Conservation (phyloP, 73 alveolate species). For the Tetrahymena thermophila region DNA sequence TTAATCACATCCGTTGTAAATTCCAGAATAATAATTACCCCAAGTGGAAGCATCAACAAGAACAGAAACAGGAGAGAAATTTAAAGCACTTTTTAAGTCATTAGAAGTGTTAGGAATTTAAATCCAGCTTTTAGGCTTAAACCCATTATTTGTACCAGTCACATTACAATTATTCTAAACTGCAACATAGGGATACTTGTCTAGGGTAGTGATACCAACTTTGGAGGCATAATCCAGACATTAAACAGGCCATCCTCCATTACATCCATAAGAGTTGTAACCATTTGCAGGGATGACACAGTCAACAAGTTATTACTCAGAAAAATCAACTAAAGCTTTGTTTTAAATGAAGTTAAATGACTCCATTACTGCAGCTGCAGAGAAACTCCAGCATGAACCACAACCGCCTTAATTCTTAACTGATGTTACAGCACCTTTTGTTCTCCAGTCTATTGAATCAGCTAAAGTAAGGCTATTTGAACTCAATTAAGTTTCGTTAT, state of each 20-base stretch:
- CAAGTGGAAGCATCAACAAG: neutral
- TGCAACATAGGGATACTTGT: slow-evolving; percentile 34
- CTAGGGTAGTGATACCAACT: slow-evolving; percentile 14
- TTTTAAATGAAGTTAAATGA: slow-evolving; percentile 44
- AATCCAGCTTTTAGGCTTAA: neutral
- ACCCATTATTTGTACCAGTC: neutral
- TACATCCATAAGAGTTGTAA: slow-evolving; percentile 37
- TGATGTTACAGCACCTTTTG: slow-evolving; percentile 45
- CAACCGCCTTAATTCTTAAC: slow-evolving; percentile 71
- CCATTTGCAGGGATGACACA: slow-evolving; percentile 55
- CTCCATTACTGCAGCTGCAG: slow-evolving; percentile 71
- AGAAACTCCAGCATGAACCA: slow-evolving; percentile 86
- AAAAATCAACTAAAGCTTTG: slow-evolving; percentile 9
- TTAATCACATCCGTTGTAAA: neutral
- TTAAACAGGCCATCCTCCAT: slow-evolving; percentile 27
- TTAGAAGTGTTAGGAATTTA: neutral
- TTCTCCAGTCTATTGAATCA: slow-evolving; percentile 48
- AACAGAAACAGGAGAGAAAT: neutral
- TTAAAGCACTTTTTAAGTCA: neutral
- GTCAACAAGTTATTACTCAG: slow-evolving; percentile 64
- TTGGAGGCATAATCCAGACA: slow-evolving; percentile 19
- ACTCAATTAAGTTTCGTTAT: neutral
- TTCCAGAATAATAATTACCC: neutral
- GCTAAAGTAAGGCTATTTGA: neutral
- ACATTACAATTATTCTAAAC: slow-evolving; percentile 6